phyloP scores from a whole-genome alignment of 129 eudicot genomes.

The Heracleum sosnowskyi region DNA sequence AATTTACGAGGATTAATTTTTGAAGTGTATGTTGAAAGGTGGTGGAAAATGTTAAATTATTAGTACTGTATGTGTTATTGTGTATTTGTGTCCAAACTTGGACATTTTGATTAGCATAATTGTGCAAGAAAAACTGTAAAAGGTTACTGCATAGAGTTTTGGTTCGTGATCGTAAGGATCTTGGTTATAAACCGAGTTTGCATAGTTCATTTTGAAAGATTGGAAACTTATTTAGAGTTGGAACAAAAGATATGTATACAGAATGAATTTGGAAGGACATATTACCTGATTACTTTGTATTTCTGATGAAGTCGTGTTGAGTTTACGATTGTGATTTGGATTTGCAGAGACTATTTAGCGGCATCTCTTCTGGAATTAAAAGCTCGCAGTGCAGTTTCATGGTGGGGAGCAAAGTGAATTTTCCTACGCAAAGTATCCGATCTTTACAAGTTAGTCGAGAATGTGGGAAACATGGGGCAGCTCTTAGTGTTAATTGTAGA shows the following conservation, averaged over 20 bases:
- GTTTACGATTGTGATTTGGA: slow-evolving; percentile 2
- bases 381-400: slow-evolving; percentile 68
- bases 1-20: not conserved
- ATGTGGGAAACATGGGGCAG: slow-evolving; percentile 53
- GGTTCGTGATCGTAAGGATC: not conserved
- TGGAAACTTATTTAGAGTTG: not conserved
- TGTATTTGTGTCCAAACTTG: not conserved
- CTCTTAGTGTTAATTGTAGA: slow-evolving; percentile 49
- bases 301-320: not conserved
- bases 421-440: slow-evolving; percentile 47
- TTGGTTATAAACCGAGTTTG: not conserved
- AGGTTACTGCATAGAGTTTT: not conserved
- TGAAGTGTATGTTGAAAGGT: slow-evolving; percentile 1
- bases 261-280: not conserved
- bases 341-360: slow-evolving; percentile 49
- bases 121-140: not conserved
- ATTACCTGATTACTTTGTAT: not conserved
- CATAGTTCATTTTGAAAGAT: not conserved
- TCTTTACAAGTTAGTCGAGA: slow-evolving; percentile 34
- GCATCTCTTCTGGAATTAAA: slow-evolving; percentile 46
- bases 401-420: slow-evolving; percentile 50
- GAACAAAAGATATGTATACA: no score
- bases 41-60: not conserved
- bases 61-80: not conserved
- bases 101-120: not conserved